These are phyloP conservation scores for Emergomyces orientalis DNA, from an alignment of 2,329 filamentous ascomycete genomes.

Conservation along the genomic window DNA sequence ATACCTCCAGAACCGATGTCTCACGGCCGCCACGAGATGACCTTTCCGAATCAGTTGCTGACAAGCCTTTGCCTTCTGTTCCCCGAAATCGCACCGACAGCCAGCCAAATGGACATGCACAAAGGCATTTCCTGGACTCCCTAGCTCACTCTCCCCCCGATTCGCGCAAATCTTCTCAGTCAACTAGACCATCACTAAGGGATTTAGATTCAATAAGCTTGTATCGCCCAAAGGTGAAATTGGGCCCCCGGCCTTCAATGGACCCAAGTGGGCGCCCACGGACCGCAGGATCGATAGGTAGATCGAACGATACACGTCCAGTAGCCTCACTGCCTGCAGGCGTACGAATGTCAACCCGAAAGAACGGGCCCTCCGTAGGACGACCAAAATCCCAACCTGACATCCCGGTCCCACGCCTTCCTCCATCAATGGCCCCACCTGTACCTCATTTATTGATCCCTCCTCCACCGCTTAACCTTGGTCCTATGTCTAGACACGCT, in stretches of 20 bases:
- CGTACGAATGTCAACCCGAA: constrained; percentile 54
- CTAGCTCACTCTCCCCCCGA: constrained; percentile 29
- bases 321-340: constrained; percentile 72
- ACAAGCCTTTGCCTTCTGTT: constrained; percentile 13
- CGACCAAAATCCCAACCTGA: constrained; percentile 39
- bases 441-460: constrained; percentile 34
- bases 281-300: constrained; percentile 43
- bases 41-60: constrained; percentile 1
- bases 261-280: constrained; percentile 52
- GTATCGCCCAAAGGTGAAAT: constrained; percentile 61
- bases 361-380: constrained; percentile 38
- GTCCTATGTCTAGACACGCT: constrained; percentile 23
- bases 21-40: constrained; percentile 8
- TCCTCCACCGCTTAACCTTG: constrained; percentile 27
- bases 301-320: constrained; percentile 50
- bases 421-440: constrained; percentile 25
- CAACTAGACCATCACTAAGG: constrained; percentile 35
- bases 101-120: constrained; percentile 16
- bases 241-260: constrained; percentile 72
- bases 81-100: constrained; percentile 18
- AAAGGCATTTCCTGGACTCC: constrained; percentile 27
- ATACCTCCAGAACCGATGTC: constrained; percentile 8
- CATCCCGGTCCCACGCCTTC: constrained; percentile 23
- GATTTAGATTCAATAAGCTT: constrained; percentile 36
- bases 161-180: constrained; percentile 32